A percentile compares a stretch with the other conserved stretches of the same genome.
Conservation (phyloP, 208 protist genomes). For the Porcisia deanei region DNA sequence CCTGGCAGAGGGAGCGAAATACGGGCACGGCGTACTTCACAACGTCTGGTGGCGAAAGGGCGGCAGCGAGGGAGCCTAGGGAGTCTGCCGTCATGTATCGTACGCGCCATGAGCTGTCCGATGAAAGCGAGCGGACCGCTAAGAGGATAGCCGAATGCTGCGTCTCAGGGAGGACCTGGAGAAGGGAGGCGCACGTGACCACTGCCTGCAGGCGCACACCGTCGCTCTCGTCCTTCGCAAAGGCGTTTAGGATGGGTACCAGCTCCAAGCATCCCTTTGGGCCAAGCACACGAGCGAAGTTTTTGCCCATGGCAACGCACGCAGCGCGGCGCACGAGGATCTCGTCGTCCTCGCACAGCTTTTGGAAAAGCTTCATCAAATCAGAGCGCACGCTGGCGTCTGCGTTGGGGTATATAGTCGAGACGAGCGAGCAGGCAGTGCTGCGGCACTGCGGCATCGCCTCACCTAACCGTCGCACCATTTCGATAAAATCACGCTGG, state of each 20-base stretch:
- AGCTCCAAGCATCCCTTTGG: conserved; percentile 81
- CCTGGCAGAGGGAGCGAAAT: conserved; percentile 78
- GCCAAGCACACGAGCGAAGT: conserved; percentile 65
- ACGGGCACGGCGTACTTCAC: conserved; percentile 66
- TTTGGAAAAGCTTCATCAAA: conserved; percentile 59
- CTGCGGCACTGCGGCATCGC: conserved; percentile 96
- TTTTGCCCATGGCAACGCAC: conserved; percentile 89
- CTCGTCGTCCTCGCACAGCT: conserved; percentile 96
- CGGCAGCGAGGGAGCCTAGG: conserved; percentile 76
- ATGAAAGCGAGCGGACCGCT: conserved; percentile 62
- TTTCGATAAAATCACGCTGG: conserved; percentile 83
- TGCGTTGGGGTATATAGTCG: conserved; percentile 85
- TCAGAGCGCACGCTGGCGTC: conserved; percentile 50
- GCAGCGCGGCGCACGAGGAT: conserved; percentile 97
- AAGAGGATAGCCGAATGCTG: conserved; percentile 87
- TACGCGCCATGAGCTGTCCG: conserved; percentile 97
- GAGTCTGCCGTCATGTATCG: conserved; percentile 98
- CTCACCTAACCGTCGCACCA: conserved; percentile 88
- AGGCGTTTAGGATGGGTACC: conserved; percentile 85
- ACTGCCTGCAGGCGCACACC: conserved; percentile 96
- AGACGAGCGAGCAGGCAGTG: conserved; percentile 94
- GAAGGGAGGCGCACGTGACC: conserved; percentile 89
- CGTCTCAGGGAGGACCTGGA: conserved; percentile 77
- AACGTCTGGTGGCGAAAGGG: conserved; percentile 64
- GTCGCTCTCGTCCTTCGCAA: conserved; percentile 96